A percentile compares a stretch with the other conserved stretches of the same genome.
Conservation (phyloP, 2,329 filamentous ascomycete genomes). For the Arthroderma sp. region DNA sequence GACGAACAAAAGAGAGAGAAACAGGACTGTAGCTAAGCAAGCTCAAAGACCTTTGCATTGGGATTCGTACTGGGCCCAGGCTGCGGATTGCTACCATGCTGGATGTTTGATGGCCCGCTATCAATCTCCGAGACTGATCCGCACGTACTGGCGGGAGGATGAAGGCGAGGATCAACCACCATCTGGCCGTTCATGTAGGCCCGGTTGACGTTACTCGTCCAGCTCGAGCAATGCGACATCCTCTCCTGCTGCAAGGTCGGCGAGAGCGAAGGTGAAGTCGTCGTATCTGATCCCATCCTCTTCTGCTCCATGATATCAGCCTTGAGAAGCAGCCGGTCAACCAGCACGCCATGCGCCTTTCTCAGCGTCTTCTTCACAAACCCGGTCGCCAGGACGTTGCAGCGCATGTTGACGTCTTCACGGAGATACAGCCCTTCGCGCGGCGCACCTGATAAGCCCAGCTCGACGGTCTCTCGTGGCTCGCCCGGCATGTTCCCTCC, state of each 20-base stretch:
- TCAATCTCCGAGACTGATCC: background rate
- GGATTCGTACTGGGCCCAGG: background rate
- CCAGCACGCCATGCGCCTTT: slow-evolving; percentile 59
- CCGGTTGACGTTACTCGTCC: background rate
- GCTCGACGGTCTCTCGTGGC: slow-evolving; percentile 50
- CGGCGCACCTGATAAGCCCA: slow-evolving; percentile 51
- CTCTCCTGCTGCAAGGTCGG: background rate
- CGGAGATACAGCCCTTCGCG: slow-evolving; percentile 61
- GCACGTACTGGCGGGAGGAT: background rate
- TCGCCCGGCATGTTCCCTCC: slow-evolving; percentile 62
- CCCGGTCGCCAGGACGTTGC: slow-evolving; percentile 60
- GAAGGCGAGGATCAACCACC: background rate
- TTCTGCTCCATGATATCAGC: slow-evolving; percentile 32
- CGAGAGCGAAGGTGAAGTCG: background rate
- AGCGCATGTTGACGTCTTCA: slow-evolving; percentile 76
- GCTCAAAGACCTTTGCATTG: background rate
- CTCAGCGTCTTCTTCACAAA: slow-evolving; percentile 78
- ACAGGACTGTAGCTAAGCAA: background rate
- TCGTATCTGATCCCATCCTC: slow-evolving; percentile 12
- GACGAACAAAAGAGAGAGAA: no score
- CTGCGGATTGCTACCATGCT: background rate
- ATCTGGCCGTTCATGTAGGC: background rate
- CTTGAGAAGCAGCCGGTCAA: slow-evolving; percentile 49
- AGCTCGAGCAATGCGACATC: background rate
- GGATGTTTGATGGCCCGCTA: background rate